phyloP scores from a whole-genome alignment of 257 asterid genomes.

The Salvia hispanica region DNA sequence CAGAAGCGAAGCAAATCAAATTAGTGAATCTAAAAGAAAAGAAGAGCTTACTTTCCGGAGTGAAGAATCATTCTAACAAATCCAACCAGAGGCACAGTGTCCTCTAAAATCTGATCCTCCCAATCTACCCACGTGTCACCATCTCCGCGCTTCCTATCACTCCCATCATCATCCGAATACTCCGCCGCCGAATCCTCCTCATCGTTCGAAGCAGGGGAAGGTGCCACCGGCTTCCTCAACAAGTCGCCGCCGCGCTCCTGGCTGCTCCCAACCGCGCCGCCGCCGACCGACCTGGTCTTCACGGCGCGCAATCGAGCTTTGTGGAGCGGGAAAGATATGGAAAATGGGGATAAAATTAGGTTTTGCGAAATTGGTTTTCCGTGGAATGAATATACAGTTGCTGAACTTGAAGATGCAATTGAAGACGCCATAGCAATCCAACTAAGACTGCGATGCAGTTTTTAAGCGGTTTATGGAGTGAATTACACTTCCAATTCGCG shows the following conservation, averaged over 20 bases:
- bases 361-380: slow-evolving; percentile 47
- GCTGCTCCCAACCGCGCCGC: slow-evolving; percentile 40
- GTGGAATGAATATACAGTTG: slow-evolving; percentile 29
- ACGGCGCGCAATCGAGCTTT: slow-evolving; percentile 44
- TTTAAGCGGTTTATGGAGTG: background rate
- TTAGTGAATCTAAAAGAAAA: background rate
- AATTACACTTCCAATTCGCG: background rate
- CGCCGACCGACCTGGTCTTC: slow-evolving; percentile 48
- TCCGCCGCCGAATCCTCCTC: slow-evolving; percentile 40
- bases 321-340: slow-evolving; percentile 42
- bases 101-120: slow-evolving; percentile 96
- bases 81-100: slow-evolving; percentile 88
- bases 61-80: slow-evolving; percentile 86
- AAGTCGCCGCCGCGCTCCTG: slow-evolving; percentile 51
- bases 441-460: background rate
- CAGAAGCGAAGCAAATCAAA: background rate
- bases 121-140: slow-evolving; percentile 77
- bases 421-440: slow-evolving; percentile 32
- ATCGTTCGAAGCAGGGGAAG: slow-evolving; percentile 37
- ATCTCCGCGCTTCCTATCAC: slow-evolving; percentile 44
- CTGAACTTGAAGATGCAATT: slow-evolving; percentile 35
- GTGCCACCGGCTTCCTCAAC: slow-evolving; percentile 64
- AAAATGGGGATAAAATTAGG: slow-evolving; percentile 45
- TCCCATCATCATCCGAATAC: slow-evolving; percentile 35
- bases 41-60: slow-evolving; percentile 68